Evolutionary conservation across 805 yeast species (phyloP).

Genomic region (Teunomyces lycoperdinae): DNA sequence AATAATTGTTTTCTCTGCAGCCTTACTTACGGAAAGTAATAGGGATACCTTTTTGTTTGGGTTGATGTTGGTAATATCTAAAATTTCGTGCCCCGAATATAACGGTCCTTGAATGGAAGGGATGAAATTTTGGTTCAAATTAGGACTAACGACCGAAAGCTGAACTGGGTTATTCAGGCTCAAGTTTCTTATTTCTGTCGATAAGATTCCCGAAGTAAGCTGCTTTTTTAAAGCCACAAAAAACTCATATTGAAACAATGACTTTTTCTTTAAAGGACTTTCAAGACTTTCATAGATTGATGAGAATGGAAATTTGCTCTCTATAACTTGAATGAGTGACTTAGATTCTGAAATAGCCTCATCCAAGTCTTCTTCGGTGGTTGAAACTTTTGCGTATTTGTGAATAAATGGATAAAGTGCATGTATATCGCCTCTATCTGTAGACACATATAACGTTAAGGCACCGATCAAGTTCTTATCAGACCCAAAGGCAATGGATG

Average conservation of each 20-base stretch:
- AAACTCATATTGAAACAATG: slow-evolving; percentile 17
- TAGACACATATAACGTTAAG: slow-evolving; percentile 28
- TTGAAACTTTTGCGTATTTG: slow-evolving; percentile 14
- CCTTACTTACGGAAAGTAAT: slow-evolving; percentile 13
- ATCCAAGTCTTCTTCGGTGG: slow-evolving; percentile 13
- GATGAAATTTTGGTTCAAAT: slow-evolving; percentile 5
- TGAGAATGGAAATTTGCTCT: slow-evolving; percentile 8
- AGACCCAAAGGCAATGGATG: slow-evolving; percentile 32
- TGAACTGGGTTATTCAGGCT: slow-evolving; percentile 5
- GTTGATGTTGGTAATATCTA: slow-evolving; percentile 15
- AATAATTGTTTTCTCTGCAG: not conserved
- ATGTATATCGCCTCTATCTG: slow-evolving; percentile 18
- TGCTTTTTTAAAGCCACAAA: slow-evolving; percentile 12
- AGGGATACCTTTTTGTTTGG: slow-evolving; percentile 13
- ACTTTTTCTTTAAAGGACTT: slow-evolving; percentile 13
- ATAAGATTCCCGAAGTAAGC: slow-evolving; percentile 7
- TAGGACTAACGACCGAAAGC: slow-evolving; percentile 11
- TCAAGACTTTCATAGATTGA: slow-evolving; percentile 7
- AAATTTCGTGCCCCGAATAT: not conserved
- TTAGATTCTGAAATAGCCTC: slow-evolving; percentile 13
- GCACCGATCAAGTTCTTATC: slow-evolving; percentile 19
- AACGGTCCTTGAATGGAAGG: slow-evolving; percentile 28
- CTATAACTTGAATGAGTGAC: slow-evolving; percentile 10
- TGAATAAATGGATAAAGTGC: slow-evolving; percentile 29
- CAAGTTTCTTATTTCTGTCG: slow-evolving; percentile 11